A percentile compares a stretch with the other conserved stretches of the same genome.
phyloP scores from a whole-genome alignment of 768 basidiomycete species.

The Collybiopsis luxurians region DNA sequence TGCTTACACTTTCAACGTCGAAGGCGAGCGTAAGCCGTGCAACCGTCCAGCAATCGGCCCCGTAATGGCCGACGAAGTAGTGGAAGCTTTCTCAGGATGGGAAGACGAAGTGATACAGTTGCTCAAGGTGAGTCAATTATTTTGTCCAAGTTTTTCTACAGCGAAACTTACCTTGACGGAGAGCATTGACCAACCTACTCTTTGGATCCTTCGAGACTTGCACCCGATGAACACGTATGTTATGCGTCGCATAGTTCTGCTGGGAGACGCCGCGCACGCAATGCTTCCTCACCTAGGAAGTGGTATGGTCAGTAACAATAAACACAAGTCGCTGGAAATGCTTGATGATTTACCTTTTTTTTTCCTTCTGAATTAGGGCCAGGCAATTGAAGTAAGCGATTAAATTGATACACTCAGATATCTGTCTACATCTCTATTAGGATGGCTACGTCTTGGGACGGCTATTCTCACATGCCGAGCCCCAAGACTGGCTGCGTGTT shows the following conservation, averaged over 20 bases:
- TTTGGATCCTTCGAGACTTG: conserved; percentile 31
- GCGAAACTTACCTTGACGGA: too few relatives aligned
- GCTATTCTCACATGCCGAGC: conserved; percentile 17
- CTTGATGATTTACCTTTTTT: too few relatives aligned
- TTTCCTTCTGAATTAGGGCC: too few relatives aligned
- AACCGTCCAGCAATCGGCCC: conserved; percentile 28
- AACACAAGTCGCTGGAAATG: too few relatives aligned
- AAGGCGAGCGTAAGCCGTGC: conserved; percentile 29
- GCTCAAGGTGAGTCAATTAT: conserved; percentile 32
- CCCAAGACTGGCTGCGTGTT: conserved; percentile 14
- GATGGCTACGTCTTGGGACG: conserved; percentile 33
- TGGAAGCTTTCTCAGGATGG: conserved; percentile 36
- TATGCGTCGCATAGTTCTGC: conserved; percentile 25
- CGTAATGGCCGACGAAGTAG: conserved; percentile 34
- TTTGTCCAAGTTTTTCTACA: neutral
- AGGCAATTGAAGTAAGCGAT: conserved; percentile 23
- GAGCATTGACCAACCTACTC: conserved; percentile 22
- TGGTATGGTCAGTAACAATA: too few relatives aligned
- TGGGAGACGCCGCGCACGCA: conserved; percentile 35
- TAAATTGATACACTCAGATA: neutral
- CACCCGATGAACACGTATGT: conserved; percentile 26
- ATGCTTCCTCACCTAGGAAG: too few relatives aligned
- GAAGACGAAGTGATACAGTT: conserved; percentile 44
- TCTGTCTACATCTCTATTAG: conserved; percentile 16
- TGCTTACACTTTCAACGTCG: conserved; percentile 32